Percentiles rank a stretch among this genome's conserved stretches.
Evolutionary conservation across 306 rosid genomes (phyloP).

Genomic region (Vigna unguiculata): DNA sequence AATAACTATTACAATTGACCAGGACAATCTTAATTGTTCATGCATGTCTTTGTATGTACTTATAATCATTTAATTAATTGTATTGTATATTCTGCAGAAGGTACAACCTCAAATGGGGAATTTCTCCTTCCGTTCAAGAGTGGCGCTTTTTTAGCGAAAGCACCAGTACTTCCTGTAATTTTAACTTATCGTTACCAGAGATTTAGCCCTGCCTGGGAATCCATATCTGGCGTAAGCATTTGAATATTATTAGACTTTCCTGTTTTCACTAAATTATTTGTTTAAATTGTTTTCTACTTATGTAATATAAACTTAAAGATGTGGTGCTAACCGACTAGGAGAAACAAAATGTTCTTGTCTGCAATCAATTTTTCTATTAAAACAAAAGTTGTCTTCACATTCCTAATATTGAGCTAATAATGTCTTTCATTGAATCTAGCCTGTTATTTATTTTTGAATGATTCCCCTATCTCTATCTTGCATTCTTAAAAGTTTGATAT

Average conservation of each 20-base stretch:
- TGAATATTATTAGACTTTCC: conserved; percentile 21
- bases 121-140: conserved; percentile 94
- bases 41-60: conserved; percentile 24
- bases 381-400: not conserved
- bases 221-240: conserved; percentile 88
- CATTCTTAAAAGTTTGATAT: conserved; percentile 1
- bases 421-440: conserved; percentile 3
- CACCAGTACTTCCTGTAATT: conserved; percentile 85
- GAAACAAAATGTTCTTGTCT: conserved; percentile 12
- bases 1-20: conserved; percentile 11
- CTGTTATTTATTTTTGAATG: conserved; percentile 12
- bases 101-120: conserved; percentile 94
- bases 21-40: not conserved
- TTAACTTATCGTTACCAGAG: conserved; percentile 80
- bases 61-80: not conserved
- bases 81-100: conserved; percentile 66
- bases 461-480: not conserved
- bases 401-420: conserved; percentile 19
- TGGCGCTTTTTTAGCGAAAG: conserved; percentile 81
- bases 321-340: conserved; percentile 7
- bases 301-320: not conserved
- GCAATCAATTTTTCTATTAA: not conserved
- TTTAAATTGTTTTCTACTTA: not conserved
- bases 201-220: conserved; percentile 97
- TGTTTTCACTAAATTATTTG: conserved; percentile 30